These are phyloP conservation scores for Sequoia sempervirens DNA, from an alignment of 75 land plant species.

Conservation along the genomic window DNA sequence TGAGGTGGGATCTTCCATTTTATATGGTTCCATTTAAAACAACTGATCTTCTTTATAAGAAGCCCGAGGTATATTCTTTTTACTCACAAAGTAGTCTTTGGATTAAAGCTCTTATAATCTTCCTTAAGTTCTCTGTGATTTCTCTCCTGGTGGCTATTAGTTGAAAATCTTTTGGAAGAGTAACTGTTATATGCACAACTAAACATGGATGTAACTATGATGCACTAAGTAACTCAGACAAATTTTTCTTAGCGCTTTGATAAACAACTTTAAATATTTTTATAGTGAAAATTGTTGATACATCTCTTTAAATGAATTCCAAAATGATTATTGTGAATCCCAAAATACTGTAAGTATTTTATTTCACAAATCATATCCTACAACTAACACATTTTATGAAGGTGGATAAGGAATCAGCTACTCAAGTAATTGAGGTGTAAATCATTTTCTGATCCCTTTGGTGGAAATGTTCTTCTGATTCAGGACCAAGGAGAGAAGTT, in stretches of 20 bases:
- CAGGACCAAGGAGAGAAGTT: constrained; percentile 69
- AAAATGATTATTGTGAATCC: background rate
- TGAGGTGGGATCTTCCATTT: constrained; percentile 61
- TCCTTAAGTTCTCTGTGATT: background rate
- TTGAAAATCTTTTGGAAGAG: background rate
- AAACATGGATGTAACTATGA: background rate
- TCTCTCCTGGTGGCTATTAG: background rate
- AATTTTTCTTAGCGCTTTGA: background rate
- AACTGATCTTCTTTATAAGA: constrained; percentile 41
- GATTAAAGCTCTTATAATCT: background rate
- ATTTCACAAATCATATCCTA: background rate
- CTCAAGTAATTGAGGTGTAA: background rate
- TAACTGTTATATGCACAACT: background rate
- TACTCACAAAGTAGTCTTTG: background rate
- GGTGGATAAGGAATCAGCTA: background rate
- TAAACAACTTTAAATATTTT: background rate
- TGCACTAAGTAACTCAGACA: background rate
- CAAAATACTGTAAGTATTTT: background rate
- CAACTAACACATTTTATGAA: background rate
- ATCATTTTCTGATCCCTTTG: background rate
- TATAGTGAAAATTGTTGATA: background rate
- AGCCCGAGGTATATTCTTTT: constrained; percentile 50
- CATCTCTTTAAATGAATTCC: background rate
- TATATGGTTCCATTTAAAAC: constrained; percentile 68
- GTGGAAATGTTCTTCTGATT: background rate